Evolutionary conservation across 1,284 basidiomycete species (phyloP), one percentile per base, ranked within the genome.

Genomic region (Cutaneotrichosporon sp.): DNA sequence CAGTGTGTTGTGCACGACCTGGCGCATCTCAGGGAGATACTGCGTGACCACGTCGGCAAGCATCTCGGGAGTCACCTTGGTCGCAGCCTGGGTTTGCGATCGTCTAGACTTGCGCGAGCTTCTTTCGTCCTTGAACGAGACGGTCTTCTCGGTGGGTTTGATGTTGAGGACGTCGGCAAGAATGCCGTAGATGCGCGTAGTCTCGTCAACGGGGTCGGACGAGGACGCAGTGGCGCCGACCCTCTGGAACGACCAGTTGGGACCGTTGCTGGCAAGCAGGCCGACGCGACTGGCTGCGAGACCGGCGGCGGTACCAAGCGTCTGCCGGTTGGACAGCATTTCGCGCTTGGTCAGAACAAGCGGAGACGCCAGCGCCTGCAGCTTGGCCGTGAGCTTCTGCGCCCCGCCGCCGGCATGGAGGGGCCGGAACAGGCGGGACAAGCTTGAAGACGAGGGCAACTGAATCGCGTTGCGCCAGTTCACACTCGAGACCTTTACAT

Each of bases 271-370:
- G 14, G 79, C 78, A 9, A 81, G 68, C 8, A 74, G 61, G 16
- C 79, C 79, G 31, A 81, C 72, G 10, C 69, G 66, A 10, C 59
- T 53, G 0, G 77, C 78, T 0, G 71, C 66, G 2, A 68, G 68
- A 58, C 79, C 75, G 8, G 77, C 67, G 2, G 74, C 71, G 2
- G 52, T 50, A 0, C 56, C 66, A 4, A 81, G 70, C 1, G 72
- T 71, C 26, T 72, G 70, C 47, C 68, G 58, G 18, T 75, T 75
- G 5, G 69, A 57, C 18, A 76, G 58, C 71, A 81, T 75, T 62
- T 81, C 79, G n/a, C 76, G 68, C 1, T 77, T 69, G 10, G 77
- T 80, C 16, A 81, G 67, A 10, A 67, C 69, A 57, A 76, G 70
- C 9, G 80, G 80, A 1, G 76, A 77, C 11, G 71, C 70, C 55